A percentile compares a stretch with the other conserved stretches of the same genome.
phyloP scores from a whole-genome alignment of 305 asterid species.

The Fraxinus floribunda region DNA sequence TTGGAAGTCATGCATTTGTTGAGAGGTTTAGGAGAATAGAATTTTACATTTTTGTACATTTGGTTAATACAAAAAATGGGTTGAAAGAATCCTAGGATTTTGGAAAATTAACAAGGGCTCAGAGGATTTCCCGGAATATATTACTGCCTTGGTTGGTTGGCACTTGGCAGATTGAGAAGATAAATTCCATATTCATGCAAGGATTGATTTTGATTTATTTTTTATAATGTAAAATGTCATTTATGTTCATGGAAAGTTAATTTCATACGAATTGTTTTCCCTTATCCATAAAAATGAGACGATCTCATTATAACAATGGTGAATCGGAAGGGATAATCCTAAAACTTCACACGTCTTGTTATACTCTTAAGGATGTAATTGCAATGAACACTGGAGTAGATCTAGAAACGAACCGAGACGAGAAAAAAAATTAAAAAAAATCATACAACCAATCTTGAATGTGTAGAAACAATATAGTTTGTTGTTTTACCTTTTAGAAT shows the following conservation, averaged over 20 bases:
- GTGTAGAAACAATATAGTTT: neutral
- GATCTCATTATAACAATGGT: neutral
- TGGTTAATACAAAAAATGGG: neutral
- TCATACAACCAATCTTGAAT: neutral
- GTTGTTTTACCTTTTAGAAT: neutral
- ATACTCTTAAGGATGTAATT: neutral
- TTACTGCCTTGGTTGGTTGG: neutral
- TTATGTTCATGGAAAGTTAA: neutral
- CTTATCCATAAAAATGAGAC: neutral
- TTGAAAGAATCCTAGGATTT: slow-evolving; percentile 1
- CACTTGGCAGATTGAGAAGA: neutral
- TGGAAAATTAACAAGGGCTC: neutral
- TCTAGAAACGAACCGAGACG: neutral
- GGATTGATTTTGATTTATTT: neutral
- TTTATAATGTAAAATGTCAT: no score
- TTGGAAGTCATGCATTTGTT: neutral
- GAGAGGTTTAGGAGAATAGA: neutral
- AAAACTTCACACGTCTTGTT: neutral
- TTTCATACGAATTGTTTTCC: neutral
- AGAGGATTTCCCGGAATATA: neutral
- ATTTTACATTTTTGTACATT: neutral
- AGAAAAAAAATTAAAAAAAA: no score
- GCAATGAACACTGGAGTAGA: neutral
- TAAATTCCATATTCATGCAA: neutral
- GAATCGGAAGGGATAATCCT: neutral